Evolutionary conservation across 208 protist genomes (phyloP), one percentile per base, ranked within the genome.

Genomic region (Acanthamoeba sp.): DNA sequence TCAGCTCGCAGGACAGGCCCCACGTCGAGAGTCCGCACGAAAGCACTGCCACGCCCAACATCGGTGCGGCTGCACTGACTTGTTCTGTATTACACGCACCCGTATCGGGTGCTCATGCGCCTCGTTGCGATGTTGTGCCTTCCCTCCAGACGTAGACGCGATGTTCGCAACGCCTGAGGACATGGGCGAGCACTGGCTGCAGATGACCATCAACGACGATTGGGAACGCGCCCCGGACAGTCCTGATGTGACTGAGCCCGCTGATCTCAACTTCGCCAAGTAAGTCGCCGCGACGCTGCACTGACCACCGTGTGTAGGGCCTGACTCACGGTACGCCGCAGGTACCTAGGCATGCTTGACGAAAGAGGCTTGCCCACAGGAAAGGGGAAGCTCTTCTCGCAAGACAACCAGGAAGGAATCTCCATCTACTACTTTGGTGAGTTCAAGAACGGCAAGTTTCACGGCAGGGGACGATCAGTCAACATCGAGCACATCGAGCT

Each of bases 401-500:
- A 87, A 22, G 78, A 87, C 78, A 52, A 62, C 29, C n/a, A 62
- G 10, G 78, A 87, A 29, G 78, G 78, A 12, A 27, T 38, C 9
- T 40, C 78, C 20, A 38, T 87, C 40, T 87, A 87, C 32, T 87
- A 87, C 78, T 38, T 40, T 59, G 78, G 78, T 3, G 78, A 87
- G n/a, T 87, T 87, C 34, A 87, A 87, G 78, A 62, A 34, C 78
- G 78, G 78, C 45, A 87, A 59, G 48, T 87, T 62, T 45, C 78
- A 87, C 29, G 78, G 78, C 48, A 87, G 45, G 40, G 78, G 78
- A 2, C 78, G 78, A 62, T 87, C 78, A 4, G 78, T 87, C 29
- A 87, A 32, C 78, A 87, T 87, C 48, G 78, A 87, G n/a, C 78
- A 87, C 34, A 36, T 27, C 16, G 78, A 34, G 24, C 32, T 87